Conservation (phyloP, 768 basidiomycete genomes). For the Russula dissimulans region DNA sequence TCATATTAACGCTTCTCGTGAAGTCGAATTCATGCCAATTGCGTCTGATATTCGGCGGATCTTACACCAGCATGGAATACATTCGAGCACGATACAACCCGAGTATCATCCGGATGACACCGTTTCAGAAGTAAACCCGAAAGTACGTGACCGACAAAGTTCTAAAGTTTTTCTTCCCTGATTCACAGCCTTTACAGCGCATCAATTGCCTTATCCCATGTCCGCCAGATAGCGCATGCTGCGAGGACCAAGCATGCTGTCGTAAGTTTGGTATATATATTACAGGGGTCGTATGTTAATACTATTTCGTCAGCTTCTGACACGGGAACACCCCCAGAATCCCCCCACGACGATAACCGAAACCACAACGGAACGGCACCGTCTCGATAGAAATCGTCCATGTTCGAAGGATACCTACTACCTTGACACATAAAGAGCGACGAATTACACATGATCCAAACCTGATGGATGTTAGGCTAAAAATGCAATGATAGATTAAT, state of each 20-base stretch:
- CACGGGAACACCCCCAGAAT: slow-evolving; percentile 3
- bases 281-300: background rate
- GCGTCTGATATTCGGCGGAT: slow-evolving; percentile 75
- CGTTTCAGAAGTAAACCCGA: slow-evolving; percentile 39
- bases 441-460: background rate
- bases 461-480: too few relatives aligned
- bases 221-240: slow-evolving; percentile 57
- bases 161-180: background rate
- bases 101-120: slow-evolving; percentile 49
- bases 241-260: slow-evolving; percentile 72
- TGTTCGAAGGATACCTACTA: background rate
- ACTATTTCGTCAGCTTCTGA: slow-evolving; percentile 4
- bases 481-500: too few relatives aligned
- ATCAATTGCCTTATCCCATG: slow-evolving; percentile 65
- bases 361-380: background rate
- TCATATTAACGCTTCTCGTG: slow-evolving; percentile 77
- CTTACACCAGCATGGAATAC: slow-evolving; percentile 87
- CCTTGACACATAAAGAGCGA: background rate
- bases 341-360: slow-evolving; percentile 1
- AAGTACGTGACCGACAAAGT: slow-evolving; percentile 28
- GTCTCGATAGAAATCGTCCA: background rate
- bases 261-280: slow-evolving; percentile 41
- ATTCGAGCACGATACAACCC: slow-evolving; percentile 91
- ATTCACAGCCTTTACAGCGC: slow-evolving; percentile 37
- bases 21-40: slow-evolving; percentile 85